Evolutionary conservation across 768 basidiomycete species (phyloP).

Genomic region (Plicaturopsis crispa): DNA sequence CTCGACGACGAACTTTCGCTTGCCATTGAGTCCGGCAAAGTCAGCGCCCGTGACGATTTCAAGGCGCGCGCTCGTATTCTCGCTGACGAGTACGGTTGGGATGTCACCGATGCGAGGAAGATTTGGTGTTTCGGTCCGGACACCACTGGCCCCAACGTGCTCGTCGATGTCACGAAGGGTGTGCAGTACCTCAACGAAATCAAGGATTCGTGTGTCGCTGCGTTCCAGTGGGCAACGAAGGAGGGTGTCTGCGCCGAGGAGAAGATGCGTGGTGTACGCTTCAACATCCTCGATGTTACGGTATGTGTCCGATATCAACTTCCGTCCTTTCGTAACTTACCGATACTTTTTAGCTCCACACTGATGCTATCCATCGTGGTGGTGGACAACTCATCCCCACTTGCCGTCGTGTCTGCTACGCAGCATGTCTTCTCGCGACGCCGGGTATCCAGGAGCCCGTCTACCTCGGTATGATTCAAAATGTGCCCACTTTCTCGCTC

Average conservation of each 20-base stretch:
- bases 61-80: slow-evolving; percentile 92
- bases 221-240: slow-evolving; percentile 99
- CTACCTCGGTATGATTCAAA: slow-evolving; percentile 63
- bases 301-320: slow-evolving; percentile 33
- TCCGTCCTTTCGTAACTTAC: slow-evolving; percentile 5
- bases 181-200: slow-evolving; percentile 99
- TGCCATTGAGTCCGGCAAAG: slow-evolving; percentile 83
- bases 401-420: slow-evolving; percentile 93
- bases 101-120: slow-evolving; percentile 98
- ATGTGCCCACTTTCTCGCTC: background rate
- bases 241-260: slow-evolving; percentile 96
- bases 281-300: slow-evolving; percentile 95
- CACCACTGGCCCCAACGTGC: slow-evolving; percentile 91
- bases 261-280: slow-evolving; percentile 96
- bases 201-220: slow-evolving; percentile 99
- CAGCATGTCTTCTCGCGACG: slow-evolving; percentile 85
- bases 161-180: slow-evolving; percentile 98
- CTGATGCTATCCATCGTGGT: slow-evolving; percentile 99
- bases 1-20: slow-evolving; percentile 90
- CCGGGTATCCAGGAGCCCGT: slow-evolving; percentile 95
- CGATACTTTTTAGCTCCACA: slow-evolving; percentile 59
- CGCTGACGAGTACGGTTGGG: slow-evolving; percentile 97
- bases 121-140: slow-evolving; percentile 99
- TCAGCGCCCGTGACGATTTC: slow-evolving; percentile 94
- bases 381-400: slow-evolving; percentile 98